Percentiles rank a stretch among this genome's conserved stretches.
These are phyloP conservation scores for Quillaja saponaria DNA, from an alignment of 306 rosid species.

Conservation along the genomic window DNA sequence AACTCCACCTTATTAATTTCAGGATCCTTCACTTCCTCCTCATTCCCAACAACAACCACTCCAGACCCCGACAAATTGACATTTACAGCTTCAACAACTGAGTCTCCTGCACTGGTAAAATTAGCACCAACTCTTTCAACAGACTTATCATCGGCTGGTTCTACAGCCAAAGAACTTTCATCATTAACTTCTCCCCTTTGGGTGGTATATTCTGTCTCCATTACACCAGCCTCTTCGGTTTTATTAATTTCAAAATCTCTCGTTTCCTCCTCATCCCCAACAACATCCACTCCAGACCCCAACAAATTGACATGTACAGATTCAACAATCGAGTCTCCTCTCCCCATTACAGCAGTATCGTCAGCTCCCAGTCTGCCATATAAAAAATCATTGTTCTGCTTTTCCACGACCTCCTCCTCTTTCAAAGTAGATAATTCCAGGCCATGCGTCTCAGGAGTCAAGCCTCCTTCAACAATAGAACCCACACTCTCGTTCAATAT, in stretches of 20 bases:
- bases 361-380: constrained; percentile 13
- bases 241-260: too few relatives aligned
- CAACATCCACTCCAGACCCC: too few relatives aligned
- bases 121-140: constrained; percentile 29
- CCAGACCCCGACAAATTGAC: constrained; percentile 36
- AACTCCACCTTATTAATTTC: constrained; percentile 41
- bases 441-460: constrained; percentile 19
- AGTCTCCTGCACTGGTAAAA: constrained; percentile 31
- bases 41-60: constrained; percentile 51
- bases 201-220: constrained; percentile 7
- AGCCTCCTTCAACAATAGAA: constrained; percentile 21
- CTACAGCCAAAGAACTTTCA: constrained; percentile 30
- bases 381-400: constrained; percentile 22
- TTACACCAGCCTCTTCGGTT: constrained; percentile 8
- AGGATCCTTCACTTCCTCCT: constrained; percentile 39
- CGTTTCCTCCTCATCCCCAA: too few relatives aligned
- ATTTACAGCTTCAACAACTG: constrained; percentile 39
- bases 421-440: constrained; percentile 24
- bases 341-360: constrained; percentile 11
- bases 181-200: constrained; percentile 5
- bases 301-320: too few relatives aligned
- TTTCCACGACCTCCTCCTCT: constrained; percentile 27
- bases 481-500: constrained; percentile 25
- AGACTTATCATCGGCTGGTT: constrained; percentile 21
- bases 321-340: too few relatives aligned